Conservation (phyloP, 2,329 filamentous ascomycete genomes). For the Pezicula neosporulosa region DNA sequence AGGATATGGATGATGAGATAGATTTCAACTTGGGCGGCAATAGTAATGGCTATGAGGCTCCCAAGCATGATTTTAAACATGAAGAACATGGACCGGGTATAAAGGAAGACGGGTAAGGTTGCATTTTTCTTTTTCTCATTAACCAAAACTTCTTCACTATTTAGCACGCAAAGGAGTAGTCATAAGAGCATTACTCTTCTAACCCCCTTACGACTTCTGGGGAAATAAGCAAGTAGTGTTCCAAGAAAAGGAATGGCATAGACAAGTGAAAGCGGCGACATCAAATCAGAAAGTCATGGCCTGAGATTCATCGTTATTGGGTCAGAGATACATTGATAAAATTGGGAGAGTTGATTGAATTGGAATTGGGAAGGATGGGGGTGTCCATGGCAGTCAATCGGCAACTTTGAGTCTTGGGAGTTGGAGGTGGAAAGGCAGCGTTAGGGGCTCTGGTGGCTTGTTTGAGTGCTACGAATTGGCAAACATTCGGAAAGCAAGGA, state of each 20-base stretch:
- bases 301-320: too few relatives aligned
- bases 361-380: background rate
- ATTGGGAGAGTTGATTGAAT: background rate
- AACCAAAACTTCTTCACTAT: constrained; percentile 2
- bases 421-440: background rate
- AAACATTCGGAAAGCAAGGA: constrained; percentile 3
- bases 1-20: constrained; percentile 54
- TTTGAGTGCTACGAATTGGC: background rate
- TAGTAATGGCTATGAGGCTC: constrained; percentile 27
- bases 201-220: too few relatives aligned
- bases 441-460: background rate
- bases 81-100: constrained; percentile 60
- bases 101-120: constrained; percentile 89
- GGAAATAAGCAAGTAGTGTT: too few relatives aligned
- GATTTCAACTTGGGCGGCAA: constrained; percentile 54
- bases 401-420: background rate
- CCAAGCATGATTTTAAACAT: constrained; percentile 15
- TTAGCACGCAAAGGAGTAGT: too few relatives aligned
- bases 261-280: too few relatives aligned
- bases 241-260: too few relatives aligned
- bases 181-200: too few relatives aligned
- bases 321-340: too few relatives aligned
- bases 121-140: constrained; percentile 18
- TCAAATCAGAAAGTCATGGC: too few relatives aligned
- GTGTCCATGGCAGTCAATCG: background rate